A percentile compares a stretch with the other conserved stretches of the same genome.
Evolutionary conservation across 2,329 filamentous ascomycete genomes (phyloP).

Genomic region (Canariomyces notabilis): DNA sequence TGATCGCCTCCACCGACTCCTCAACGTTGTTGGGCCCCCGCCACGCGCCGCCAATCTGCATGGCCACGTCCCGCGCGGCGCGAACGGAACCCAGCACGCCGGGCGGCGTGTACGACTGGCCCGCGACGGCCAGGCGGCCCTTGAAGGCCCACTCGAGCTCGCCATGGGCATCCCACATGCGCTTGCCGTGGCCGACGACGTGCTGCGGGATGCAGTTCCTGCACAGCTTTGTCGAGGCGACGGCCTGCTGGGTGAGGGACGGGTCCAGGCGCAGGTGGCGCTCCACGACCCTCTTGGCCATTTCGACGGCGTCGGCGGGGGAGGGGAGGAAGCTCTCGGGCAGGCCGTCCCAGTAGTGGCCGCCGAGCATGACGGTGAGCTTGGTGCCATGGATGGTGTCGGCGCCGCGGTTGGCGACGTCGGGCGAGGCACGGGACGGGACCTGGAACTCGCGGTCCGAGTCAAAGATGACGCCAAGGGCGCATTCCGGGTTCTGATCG

Average conservation of each 20-base stretch:
- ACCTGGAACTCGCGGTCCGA: slow-evolving; percentile 51
- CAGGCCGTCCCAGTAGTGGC: slow-evolving; percentile 75
- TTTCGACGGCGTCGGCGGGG: slow-evolving; percentile 58
- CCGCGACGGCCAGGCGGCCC: slow-evolving; percentile 60
- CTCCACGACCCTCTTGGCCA: slow-evolving; percentile 65
- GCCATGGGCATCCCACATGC: slow-evolving; percentile 53
- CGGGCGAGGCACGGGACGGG: slow-evolving; percentile 19
- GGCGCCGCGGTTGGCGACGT: slow-evolving; percentile 34
- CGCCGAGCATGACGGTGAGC: slow-evolving; percentile 89
- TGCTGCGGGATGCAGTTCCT: slow-evolving; percentile 87
- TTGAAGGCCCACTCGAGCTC: slow-evolving; percentile 53
- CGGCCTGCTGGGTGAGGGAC: slow-evolving; percentile 53
- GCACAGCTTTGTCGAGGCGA: slow-evolving; percentile 55
- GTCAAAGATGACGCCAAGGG: slow-evolving; percentile 88
- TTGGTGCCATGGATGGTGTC: slow-evolving; percentile 65
- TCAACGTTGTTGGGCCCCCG: not conserved
- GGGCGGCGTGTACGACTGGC: slow-evolving; percentile 49
- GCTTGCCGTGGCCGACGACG: slow-evolving; percentile 65
- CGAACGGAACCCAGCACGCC: slow-evolving; percentile 50
- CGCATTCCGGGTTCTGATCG: slow-evolving; percentile 30
- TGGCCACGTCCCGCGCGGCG: slow-evolving; percentile 42
- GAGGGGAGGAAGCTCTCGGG: slow-evolving; percentile 48
- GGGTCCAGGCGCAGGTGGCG: slow-evolving; percentile 67
- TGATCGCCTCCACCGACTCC: not conserved
- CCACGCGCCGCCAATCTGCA: slow-evolving; percentile 29